Base-by-base conservation (phyloP, 345 rosid species). In the Bretschneidera sinensis region DNA sequence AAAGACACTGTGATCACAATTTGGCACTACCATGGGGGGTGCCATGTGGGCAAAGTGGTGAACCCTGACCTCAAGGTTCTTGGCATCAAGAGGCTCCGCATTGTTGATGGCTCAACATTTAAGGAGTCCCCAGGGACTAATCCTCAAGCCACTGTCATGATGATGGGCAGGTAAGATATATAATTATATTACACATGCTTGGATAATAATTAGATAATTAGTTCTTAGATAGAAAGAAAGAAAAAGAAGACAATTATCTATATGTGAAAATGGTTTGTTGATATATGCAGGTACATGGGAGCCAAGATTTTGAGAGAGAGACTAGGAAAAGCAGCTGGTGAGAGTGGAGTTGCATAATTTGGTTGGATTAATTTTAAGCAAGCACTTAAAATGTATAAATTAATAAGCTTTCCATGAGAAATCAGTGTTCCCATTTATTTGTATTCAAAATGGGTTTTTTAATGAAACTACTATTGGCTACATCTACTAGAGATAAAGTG, bases 1-100 rank as follows among this genome's bases (percentile, higher is more conserved):
- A 85, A 63, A 61, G 97, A 95, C 75, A 86, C 95, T 7, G 96
- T 95, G 62, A 78, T 88, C 85, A 83, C 96, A 25, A 95, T 95
- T 31, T 95, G 97, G 99, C 99, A 95, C 45, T 95, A 85, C 61
- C 99, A 95, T 51, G 99, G 97, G 11, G 99, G 99, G 8, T 85
- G 96, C 54, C 88, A 78, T 56, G 95, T 91, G 9, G 91, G 91
- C 14, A 83, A 78, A 76, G 99, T 95, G 17, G 96, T 95, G 60
- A 68, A 51, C 69, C 63, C 64, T 21, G 67, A 82, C 57, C 60
- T 63, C 54, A 78, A 66, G 70, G 91, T 95, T 68, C 79, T 88
- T 49, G 95, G 95, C 15, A 83, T 85, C 21, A 48, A 62, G 6
- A 75, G 81, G 83, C 91, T 95, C 47, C 81, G 97, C 6, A 68